These are phyloP conservation scores for Rhododendron henanense DNA, from an alignment of 148 eudicot species.

Conservation along the genomic window DNA sequence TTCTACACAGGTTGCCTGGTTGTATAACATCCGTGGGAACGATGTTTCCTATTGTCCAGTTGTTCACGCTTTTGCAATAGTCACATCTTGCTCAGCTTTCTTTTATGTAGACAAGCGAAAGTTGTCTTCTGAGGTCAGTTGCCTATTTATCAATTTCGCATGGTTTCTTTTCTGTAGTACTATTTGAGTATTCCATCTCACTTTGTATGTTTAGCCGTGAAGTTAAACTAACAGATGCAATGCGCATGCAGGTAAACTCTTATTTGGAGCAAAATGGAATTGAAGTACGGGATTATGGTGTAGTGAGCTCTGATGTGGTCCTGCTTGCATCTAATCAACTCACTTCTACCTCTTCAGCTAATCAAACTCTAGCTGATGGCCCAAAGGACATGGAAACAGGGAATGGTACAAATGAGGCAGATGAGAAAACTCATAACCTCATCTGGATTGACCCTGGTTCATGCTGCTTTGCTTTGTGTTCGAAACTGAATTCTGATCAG, in stretches of 20 bases:
- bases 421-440: conserved; percentile 38
- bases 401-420: conserved; percentile 24
- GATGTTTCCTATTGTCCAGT: conserved; percentile 92
- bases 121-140: conserved; percentile 79
- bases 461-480: conserved; percentile 89
- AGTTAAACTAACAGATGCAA: neutral
- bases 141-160: neutral
- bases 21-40: conserved; percentile 80
- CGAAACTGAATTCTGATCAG: conserved; percentile 62
- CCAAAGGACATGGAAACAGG: conserved; percentile 24
- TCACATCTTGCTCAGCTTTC: conserved; percentile 65
- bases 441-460: conserved; percentile 76
- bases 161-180: neutral
- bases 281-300: conserved; percentile 68
- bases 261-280: conserved; percentile 72
- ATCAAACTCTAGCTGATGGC: conserved; percentile 19
- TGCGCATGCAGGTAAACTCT: conserved; percentile 40
- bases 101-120: conserved; percentile 79
- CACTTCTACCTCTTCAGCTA: conserved; percentile 28
- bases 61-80: conserved; percentile 89
- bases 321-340: conserved; percentile 76
- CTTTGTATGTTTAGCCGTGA: conserved; percentile 1
- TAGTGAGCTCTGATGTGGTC: conserved; percentile 61
- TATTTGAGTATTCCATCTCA: neutral
- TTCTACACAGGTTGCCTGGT: conserved; percentile 85